phyloP scores from a whole-genome alignment of 805 yeast species.

The Saturnispora dispora region DNA sequence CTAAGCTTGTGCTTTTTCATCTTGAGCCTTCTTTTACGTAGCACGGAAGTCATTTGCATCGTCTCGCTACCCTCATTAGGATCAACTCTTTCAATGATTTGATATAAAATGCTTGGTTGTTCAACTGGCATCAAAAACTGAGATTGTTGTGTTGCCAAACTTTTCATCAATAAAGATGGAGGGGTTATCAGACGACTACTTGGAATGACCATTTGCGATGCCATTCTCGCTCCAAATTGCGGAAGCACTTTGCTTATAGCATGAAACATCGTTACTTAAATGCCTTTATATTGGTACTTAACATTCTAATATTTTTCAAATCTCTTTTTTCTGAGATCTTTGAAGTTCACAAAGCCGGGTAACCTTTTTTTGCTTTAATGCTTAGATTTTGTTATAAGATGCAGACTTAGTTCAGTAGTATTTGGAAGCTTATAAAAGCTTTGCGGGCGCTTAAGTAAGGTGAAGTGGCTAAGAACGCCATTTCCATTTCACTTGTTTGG shows the following conservation, averaged over 20 bases:
- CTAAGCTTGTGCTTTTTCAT: constrained; percentile 97
- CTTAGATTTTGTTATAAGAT: neutral
- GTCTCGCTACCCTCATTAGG: constrained; percentile 1
- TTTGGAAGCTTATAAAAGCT: too few species aligned
- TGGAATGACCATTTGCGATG: constrained; percentile 8
- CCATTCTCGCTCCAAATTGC: constrained; percentile 8
- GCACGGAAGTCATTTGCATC: constrained; percentile 54
- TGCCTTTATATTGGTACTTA: neutral
- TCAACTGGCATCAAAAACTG: constrained; percentile 1
- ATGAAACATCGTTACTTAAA: constrained; percentile 2
- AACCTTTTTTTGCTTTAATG: neutral
- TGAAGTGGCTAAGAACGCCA: too few species aligned
- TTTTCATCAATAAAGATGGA: neutral
- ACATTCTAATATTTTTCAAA: neutral
- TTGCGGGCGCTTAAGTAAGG: too few species aligned
- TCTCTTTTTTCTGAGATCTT: neutral
- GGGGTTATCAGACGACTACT: constrained; percentile 1
- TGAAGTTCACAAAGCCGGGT: neutral
- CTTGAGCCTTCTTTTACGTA: constrained; percentile 81
- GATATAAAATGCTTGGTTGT: constrained; percentile 1
- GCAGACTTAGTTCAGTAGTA: too few species aligned
- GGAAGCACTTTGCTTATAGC: constrained; percentile 6
- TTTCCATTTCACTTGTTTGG: too few species aligned
- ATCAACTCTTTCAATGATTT: neutral
- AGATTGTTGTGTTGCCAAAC: neutral